Evolutionary conservation across 1,139 yeast genomes (phyloP).

Genomic region (Suhomyces anneliseae): DNA sequence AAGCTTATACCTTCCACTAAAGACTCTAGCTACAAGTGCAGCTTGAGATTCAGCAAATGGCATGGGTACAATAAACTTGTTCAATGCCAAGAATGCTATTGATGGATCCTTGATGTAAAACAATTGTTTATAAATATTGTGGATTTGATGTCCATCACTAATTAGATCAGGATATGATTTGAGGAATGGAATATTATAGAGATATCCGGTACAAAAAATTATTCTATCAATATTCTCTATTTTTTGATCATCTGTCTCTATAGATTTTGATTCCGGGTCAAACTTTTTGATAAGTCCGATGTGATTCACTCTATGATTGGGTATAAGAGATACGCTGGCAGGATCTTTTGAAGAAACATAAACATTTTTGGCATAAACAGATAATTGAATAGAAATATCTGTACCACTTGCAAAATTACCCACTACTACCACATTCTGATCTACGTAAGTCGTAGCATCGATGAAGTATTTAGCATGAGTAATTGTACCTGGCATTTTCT

Average conservation of each 20-base stretch:
- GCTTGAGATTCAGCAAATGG: conserved; percentile 50
- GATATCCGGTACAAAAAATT: conserved; percentile 52
- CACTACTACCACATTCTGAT: conserved; percentile 44
- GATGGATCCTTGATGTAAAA: conserved; percentile 49
- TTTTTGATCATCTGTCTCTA: conserved; percentile 23
- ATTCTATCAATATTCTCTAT: conserved; percentile 36
- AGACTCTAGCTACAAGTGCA: conserved; percentile 42
- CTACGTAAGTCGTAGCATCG: conserved; percentile 30
- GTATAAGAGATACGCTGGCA: conserved; percentile 18
- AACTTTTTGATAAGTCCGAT: conserved; percentile 34
- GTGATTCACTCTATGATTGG: conserved; percentile 15
- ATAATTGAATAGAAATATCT: conserved; percentile 47
- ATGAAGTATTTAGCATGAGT: conserved; percentile 47
- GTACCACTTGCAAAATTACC: conserved; percentile 51
- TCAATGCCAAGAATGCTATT: conserved; percentile 37
- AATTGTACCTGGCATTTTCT: conserved; percentile 27
- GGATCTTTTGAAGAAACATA: conserved; percentile 35
- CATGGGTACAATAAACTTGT: conserved; percentile 46
- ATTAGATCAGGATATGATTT: conserved; percentile 27
- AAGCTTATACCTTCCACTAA: conserved; percentile 38
- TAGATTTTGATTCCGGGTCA: conserved; percentile 20
- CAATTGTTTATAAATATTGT: conserved; percentile 41
- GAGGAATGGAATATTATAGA: conserved; percentile 45
- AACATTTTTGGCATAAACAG: conserved; percentile 40
- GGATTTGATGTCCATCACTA: conserved; percentile 33